These are phyloP conservation scores for Boletales sp. DNA, from an alignment of 768 basidiomycete species.

Conservation along the genomic window DNA sequence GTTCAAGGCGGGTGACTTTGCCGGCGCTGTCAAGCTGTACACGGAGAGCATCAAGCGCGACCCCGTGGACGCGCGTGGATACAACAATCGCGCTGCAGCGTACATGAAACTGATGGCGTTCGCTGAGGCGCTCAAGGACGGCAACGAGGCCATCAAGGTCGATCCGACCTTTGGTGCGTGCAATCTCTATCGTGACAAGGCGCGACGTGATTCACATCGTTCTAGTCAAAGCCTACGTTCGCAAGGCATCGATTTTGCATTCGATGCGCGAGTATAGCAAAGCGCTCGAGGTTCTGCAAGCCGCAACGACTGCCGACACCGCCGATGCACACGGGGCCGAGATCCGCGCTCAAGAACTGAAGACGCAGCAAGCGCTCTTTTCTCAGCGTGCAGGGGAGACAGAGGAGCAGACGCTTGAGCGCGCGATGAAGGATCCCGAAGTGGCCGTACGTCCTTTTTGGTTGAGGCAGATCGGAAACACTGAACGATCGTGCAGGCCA, in stretches of 20 bases:
- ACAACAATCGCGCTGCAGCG: conserved; percentile 98
- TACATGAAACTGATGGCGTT: conserved; percentile 93
- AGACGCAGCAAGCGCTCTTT: conserved; percentile 77
- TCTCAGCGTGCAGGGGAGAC: conserved; percentile 78
- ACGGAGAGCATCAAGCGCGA: conserved; percentile 96
- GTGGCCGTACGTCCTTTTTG: conserved; percentile 61
- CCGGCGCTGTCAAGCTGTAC: conserved; percentile 86
- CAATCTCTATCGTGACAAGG: background rate
- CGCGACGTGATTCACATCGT: background rate
- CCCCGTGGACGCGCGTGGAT: conserved; percentile 84
- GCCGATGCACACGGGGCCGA: conserved; percentile 80
- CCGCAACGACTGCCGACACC: conserved; percentile 73
- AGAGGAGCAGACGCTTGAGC: conserved; percentile 87
- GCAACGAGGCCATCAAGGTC: conserved; percentile 86
- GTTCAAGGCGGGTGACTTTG: conserved; percentile 94
- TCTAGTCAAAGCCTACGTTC: conserved; percentile 87
- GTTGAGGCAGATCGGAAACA: background rate
- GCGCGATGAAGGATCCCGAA: conserved; percentile 98
- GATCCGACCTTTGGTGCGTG: conserved; percentile 79
- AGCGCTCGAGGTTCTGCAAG: conserved; percentile 80
- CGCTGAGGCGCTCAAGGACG: conserved; percentile 95
- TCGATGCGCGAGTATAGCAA: conserved; percentile 91
- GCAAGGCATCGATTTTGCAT: conserved; percentile 81
- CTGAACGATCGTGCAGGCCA: conserved; percentile 43
- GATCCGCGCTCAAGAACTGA: conserved; percentile 75